A percentile compares a stretch with the other conserved stretches of the same genome.
Conservation (phyloP, 306 rosid species). For the Inga laurina region DNA sequence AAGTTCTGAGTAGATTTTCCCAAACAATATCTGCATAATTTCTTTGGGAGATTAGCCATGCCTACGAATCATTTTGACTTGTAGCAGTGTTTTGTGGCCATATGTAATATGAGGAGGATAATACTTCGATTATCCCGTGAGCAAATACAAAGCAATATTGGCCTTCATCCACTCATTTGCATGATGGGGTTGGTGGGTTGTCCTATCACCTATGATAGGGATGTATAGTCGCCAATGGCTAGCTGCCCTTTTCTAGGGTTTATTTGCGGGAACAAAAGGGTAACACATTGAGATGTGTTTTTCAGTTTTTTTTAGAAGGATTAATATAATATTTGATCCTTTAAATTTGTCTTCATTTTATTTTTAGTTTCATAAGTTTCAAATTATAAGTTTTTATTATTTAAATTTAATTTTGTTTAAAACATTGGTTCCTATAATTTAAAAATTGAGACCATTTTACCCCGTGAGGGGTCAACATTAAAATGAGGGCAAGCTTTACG, state of each 20-base stretch:
- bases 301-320: background rate
- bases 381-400: too few relatives aligned
- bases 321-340: too few relatives aligned
- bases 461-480: too few relatives aligned
- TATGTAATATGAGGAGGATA: background rate
- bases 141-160: background rate
- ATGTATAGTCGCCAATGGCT: background rate
- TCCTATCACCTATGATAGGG: background rate
- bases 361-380: too few relatives aligned
- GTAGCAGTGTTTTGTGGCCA: background rate
- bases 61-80: background rate
- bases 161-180: background rate
- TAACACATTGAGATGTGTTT: background rate
- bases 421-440: too few relatives aligned
- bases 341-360: too few relatives aligned
- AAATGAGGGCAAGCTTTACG: too few relatives aligned
- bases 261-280: background rate
- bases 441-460: too few relatives aligned
- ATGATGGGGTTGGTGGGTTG: background rate
- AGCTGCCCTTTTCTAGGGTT: background rate
- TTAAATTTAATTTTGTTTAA: too few relatives aligned
- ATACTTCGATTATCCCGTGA: background rate
- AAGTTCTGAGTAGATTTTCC: slow-evolving; percentile 9
- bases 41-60: background rate
- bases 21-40: background rate